Evolutionary conservation across 2,329 filamentous ascomycete genomes (phyloP), one percentile per base, ranked within the genome.

Genomic region (Saccharata proteae): DNA sequence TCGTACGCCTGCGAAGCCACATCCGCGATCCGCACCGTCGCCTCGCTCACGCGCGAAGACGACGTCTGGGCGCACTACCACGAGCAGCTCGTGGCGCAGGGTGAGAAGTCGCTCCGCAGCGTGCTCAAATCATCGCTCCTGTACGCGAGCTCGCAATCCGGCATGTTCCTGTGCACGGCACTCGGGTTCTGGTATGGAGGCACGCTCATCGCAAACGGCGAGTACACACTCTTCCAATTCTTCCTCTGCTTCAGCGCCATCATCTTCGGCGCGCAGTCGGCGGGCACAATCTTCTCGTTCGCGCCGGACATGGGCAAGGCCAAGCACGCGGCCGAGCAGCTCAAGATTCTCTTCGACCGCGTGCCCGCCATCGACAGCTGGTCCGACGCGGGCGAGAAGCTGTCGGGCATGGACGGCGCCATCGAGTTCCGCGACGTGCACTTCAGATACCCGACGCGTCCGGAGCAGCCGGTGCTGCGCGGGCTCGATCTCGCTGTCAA

Each of bases 131-230:
- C 82, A 0, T 86, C 81, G 8, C 51, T 68, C 1, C 71, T 94
- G 4, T 96, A 93, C 49, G 84, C 86, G 1, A 70, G 76, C 2
- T 82, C 84, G 1, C 86, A 94, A 58, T 85, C 80, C 0, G 62
- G 93, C 36, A 73, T 82, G 38, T 90, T 93, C 59, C 64, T 85
- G 23, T 82, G 77, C 43, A 41, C 40, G 32, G 85, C 85, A 0
- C 71, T 94, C 4, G 85, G 80, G 2, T 94, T 94, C 64, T 94
- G 83, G 83, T 93, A 90, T 46, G 85, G 85, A 38, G 82, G 83
- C 16, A 80, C 69, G 0, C 62, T 92, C 18, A 78, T 93, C 31
- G 76, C 69, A 16, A 68, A 68, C 35, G 48, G 58, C 26, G 80
- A 92, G 51, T 88, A 90, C 54, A 36, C 26, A 2, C 67, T 84